A percentile compares a stretch with the other conserved stretches of the same genome.
Conservation (phyloP, 1,139 yeast species). For the Groenewaldozyma sp. region DNA sequence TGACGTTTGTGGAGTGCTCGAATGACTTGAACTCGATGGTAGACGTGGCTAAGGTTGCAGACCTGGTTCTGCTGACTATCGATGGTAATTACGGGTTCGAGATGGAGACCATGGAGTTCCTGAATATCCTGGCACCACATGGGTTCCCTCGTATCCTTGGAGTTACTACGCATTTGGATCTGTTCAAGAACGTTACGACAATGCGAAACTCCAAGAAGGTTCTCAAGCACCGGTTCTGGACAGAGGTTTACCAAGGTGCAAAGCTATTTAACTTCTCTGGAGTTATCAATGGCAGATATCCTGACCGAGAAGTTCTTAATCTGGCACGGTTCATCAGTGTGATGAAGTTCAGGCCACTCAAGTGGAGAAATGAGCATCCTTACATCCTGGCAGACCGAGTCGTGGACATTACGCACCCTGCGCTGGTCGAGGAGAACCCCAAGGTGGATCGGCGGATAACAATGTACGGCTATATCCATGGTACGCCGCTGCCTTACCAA, state of each 20-base stretch:
- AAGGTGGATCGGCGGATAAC: constrained; percentile 87
- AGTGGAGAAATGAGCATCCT: constrained; percentile 99
- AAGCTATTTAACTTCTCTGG: constrained; percentile 91
- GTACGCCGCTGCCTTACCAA: constrained; percentile 70
- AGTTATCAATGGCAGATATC: constrained; percentile 93
- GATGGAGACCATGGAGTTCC: constrained; percentile 99
- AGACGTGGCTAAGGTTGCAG: constrained; percentile 93
- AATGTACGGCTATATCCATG: constrained; percentile 88
- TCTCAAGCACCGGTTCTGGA: constrained; percentile 94
- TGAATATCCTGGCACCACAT: constrained; percentile 92
- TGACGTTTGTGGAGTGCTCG: constrained; percentile 87
- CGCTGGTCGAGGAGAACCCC: constrained; percentile 62
- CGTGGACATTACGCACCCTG: constrained; percentile 94
- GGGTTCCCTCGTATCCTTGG: constrained; percentile 98
- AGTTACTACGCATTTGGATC: constrained; percentile 89
- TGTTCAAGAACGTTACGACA: constrained; percentile 83
- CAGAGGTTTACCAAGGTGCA: constrained; percentile 98
- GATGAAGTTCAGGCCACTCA: constrained; percentile 95
- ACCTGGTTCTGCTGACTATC: constrained; percentile 74
- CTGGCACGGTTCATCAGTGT: constrained; percentile 89
- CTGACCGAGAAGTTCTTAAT: constrained; percentile 90
- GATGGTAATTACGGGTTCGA: constrained; percentile 98
- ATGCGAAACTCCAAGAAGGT: constrained; percentile 87
- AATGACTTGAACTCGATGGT: constrained; percentile 94
- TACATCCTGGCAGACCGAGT: constrained; percentile 85